Percentiles rank a stretch among this genome's conserved stretches.
Conservation (phyloP, 2,329 filamentous ascomycete genomes). For the Aspergillus costaricaensis region DNA sequence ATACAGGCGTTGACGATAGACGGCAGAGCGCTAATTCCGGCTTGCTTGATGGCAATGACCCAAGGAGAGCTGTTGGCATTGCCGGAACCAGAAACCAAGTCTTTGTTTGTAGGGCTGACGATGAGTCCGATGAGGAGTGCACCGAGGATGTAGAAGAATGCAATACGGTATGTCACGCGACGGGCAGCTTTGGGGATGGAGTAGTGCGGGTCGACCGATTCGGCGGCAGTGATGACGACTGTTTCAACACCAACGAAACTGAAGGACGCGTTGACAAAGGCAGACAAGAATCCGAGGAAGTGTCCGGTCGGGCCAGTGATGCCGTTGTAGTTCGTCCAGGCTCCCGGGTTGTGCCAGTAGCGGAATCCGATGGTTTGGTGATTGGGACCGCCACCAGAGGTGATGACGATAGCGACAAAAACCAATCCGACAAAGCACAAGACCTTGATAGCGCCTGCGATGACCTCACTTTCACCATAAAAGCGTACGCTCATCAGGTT, state of each 20-base stretch:
- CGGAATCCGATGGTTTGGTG: constrained; percentile 37
- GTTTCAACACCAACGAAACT: constrained; percentile 46
- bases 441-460: constrained; percentile 35
- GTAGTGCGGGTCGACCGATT: constrained; percentile 42
- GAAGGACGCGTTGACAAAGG: constrained; percentile 45
- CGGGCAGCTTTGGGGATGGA: constrained; percentile 45
- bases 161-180: constrained; percentile 44
- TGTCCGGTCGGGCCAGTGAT: constrained; percentile 36
- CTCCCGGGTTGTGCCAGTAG: constrained; percentile 38
- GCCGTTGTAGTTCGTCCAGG: constrained; percentile 35
- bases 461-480: constrained; percentile 37
- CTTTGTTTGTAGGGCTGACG: constrained; percentile 25
- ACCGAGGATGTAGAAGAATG: constrained; percentile 41
- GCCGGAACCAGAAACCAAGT: constrained; percentile 27
- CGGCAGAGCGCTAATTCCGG: constrained; percentile 37
- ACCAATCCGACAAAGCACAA: constrained; percentile 35
- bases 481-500: constrained; percentile 37
- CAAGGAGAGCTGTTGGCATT: constrained; percentile 40
- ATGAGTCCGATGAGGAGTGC: constrained; percentile 34
- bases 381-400: constrained; percentile 35
- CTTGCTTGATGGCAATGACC: constrained; percentile 37
- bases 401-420: constrained; percentile 36
- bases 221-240: constrained; percentile 44
- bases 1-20: constrained; percentile 40
- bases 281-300: constrained; percentile 40